These are phyloP conservation scores for Carex sylvatica DNA, from an alignment of 202 grass and related monocot genomes.

Conservation along the genomic window DNA sequence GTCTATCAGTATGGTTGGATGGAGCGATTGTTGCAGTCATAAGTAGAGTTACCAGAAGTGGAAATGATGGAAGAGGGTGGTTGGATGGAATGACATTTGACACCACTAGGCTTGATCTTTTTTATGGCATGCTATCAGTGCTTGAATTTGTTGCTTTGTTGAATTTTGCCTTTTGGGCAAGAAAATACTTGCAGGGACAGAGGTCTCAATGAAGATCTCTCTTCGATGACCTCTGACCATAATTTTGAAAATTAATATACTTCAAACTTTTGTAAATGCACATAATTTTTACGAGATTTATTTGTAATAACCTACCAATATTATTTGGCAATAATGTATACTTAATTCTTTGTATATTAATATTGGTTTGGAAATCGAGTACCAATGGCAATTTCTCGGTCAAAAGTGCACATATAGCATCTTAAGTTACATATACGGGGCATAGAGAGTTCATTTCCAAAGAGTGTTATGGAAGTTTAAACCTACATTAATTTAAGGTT, in stretches of 20 bases:
- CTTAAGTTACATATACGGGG: too few relatives aligned
- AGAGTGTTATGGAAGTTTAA: too few relatives aligned
- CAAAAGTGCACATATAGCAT: too few relatives aligned
- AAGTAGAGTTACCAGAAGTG: conserved; percentile 40
- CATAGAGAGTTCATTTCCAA: too few relatives aligned
- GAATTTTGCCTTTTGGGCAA: conserved; percentile 75
- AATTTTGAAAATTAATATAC: neutral
- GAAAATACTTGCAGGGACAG: conserved; percentile 48
- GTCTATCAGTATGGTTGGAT: conserved; percentile 42
- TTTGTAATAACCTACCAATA: neutral
- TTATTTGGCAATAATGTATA: neutral
- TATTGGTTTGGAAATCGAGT: too few relatives aligned
- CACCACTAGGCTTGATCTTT: conserved; percentile 55
- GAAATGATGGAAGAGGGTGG: conserved; percentile 41
- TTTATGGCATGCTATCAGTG: conserved; percentile 58
- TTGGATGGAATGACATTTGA: conserved; percentile 59
- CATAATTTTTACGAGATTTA: neutral
- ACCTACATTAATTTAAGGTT: too few relatives aligned
- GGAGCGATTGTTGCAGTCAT: conserved; percentile 39
- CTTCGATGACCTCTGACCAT: neutral
- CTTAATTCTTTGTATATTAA: too few relatives aligned
- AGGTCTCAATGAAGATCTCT: neutral
- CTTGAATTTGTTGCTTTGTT: conserved; percentile 43
- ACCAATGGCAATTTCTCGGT: too few relatives aligned
- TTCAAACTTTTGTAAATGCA: neutral